Conservation (phyloP, 805 yeast genomes). For the Zygoascus tannicola region DNA sequence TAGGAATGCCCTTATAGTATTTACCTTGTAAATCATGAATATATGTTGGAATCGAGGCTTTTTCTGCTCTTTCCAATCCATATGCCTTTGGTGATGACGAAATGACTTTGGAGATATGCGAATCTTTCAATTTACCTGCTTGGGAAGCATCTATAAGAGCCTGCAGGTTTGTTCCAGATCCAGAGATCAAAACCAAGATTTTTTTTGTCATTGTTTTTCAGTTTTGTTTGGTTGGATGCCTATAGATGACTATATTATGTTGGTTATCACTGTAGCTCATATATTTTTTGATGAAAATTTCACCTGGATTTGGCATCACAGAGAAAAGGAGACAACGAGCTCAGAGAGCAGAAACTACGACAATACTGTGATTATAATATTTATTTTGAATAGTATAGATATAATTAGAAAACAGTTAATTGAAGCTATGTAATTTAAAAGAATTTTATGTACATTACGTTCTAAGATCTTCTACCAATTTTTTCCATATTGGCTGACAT, state of each 20-base stretch:
- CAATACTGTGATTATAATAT: too few relatives aligned
- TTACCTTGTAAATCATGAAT: constrained; percentile 53
- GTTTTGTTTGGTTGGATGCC: too few relatives aligned
- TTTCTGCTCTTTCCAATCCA: constrained; percentile 72
- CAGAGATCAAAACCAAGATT: constrained; percentile 80
- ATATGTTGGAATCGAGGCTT: constrained; percentile 57
- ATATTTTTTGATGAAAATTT: neutral
- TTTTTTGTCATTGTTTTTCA: constrained; percentile 5
- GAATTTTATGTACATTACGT: too few relatives aligned
- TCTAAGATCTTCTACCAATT: too few relatives aligned
- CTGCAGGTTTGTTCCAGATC: constrained; percentile 91
- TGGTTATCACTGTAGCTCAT: neutral
- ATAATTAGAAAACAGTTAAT: too few relatives aligned
- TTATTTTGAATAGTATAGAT: too few relatives aligned
- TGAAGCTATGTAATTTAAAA: too few relatives aligned
- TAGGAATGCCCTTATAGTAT: constrained; percentile 69
- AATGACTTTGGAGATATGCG: constrained; percentile 60
- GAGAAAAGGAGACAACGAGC: too few relatives aligned
- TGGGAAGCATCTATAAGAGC: constrained; percentile 74
- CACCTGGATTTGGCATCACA: neutral
- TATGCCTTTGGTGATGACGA: constrained; percentile 82
- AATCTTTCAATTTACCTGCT: constrained; percentile 32
- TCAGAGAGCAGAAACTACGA: too few relatives aligned
- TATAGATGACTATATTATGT: neutral
- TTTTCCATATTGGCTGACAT: too few relatives aligned